Base-by-base conservation (phyloP, 805 yeast genomes). In the Metschnikowia continentalis region DNA sequence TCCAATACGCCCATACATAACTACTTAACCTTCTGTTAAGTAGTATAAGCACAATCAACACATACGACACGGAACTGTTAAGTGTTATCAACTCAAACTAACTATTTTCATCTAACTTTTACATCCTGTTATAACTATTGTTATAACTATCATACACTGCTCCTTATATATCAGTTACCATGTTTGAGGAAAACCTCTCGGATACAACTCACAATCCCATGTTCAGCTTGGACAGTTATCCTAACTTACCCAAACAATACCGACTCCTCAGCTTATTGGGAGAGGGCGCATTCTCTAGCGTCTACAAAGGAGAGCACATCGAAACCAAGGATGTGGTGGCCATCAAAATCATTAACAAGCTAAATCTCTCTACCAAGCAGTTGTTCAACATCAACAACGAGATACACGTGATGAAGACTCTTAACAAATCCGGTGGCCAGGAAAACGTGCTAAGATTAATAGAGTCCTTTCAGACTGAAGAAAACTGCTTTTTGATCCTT, bases 251-350 rank as follows among this genome's bases (percentile, higher is more conserved):
- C 15, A n/a, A 42, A 6, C 63, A 71, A 51, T 81, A 80, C 61
- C 63, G 71, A 42, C 66, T 81, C 30, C 50, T 71, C 48, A 78
- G 75, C 22, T 74, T 76, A 45, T 77, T 88, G 54, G 95, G 95
- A 7, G 94, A 88, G 65, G 95, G 95, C 23, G 91, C 95, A 0
- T 88, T 88, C 57, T 85, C 91, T 3, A 77, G 81, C 32, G 95
- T 88, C 15, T 84, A 82, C 67, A 79, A 80, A 48, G 91, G 89
- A 4, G 54, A 60, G 32, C 74, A 80, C 58, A 44, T 63, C 5
- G 55, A 58, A 1, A 64, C 77, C 0, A 69, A 68, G 6, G 66
- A 72, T 45, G 52, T 54, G 5, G 84, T 81, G 42, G 85, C 85
- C 13, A 70, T 81, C 51, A 81, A 81, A 61, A 74, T 81, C 40